Base-by-base conservation (phyloP, 148 eudicot genomes). In the Nepenthes mirabilis region DNA sequence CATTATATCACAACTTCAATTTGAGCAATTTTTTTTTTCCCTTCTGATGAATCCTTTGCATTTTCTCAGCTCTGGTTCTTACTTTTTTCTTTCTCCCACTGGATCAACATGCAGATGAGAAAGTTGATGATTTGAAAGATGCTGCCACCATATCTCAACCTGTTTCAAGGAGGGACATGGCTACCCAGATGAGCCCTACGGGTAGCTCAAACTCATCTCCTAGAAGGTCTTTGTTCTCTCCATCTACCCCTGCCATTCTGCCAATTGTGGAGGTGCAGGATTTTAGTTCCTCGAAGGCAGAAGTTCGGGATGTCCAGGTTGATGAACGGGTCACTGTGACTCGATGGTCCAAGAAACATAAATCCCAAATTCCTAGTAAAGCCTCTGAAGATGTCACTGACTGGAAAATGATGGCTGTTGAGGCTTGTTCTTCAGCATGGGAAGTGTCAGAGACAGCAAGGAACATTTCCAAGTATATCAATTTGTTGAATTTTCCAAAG, bases 151-250 rank as follows among this genome's bases (percentile, higher is more conserved):
- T 80, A 13, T 77, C 84, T 52, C 77, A 72, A 64, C 81, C 54
- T 70, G 82, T 83, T 63, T 81, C 93, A 37, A 81, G 86, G 69
- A 91, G 85, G 72, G 97, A 91, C 66, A 80, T 85, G 84, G 95
- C 93, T 35, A 91, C 97, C 59, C 97, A 91, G 66, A 91, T 91
- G 97, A 91, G 95, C 71, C 93, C 93, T 11, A 84, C 83, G 62
- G 72, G 80, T 63, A 81, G 91, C 67, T 75, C 72, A 56, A 74
- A 68, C 47, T 81, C 95, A 49, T 91, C 96, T 68, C 82, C 90
- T 35, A 62, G 68, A 52, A 73, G 73, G 56, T 71, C 74, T 6
- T 79, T 87, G 48, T 82, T 74, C 70, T 85, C 93, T 9, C 72
- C 72, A 11, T 67, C 82, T 34, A 73, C 80, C 23, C 77, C 82